Evolutionary conservation across 2,329 filamentous ascomycete genomes (phyloP), one percentile per base, ranked within the genome.

Genomic region (Alternaria gansuensis): DNA sequence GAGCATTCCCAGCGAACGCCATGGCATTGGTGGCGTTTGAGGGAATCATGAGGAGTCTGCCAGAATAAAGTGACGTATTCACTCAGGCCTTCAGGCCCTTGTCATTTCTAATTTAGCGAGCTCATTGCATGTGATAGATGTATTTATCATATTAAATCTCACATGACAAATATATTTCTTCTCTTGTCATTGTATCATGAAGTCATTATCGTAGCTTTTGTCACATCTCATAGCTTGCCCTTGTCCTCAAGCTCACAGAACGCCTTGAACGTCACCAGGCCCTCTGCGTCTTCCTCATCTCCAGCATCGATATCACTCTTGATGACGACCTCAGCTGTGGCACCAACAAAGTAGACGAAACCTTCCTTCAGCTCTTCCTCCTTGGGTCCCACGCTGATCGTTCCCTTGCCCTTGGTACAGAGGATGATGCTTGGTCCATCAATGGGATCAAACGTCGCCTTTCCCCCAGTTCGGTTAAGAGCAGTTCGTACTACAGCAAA

Each of bases 1-100:
- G 95, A 65, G 95, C 95, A 3, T 98, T 98, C 77, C 95, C 95
- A 13, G 94, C 95, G 24, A 98, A 98, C 82, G 95, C 93, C 0
- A 90, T 95, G 86, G 94, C 95, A 2, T 79, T 98, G 74, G 88
- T 97, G 53, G 93, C 91, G 28, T 98, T 98, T 82, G 95, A 99
- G 78, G 91, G 89, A 3, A 90, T 95, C 52, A 94, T 97, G 91
- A 86, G 92, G 49, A 69, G 71, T 50, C 56, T 78, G 60, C 73
- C 75, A 0, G 71, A 75, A 59, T 76, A 65, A 61, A 23, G 34
- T 10, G 10, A 39, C 11, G 24, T 8, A 10, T 29, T 17, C 31
- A 34, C 40, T 31, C 23, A 24, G 17, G 13, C 29, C 34, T 28
- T 3, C 24, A 28, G 10, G 13, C 41, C 21, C 29, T 24, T 24